Evolutionary conservation across 2,329 filamentous ascomycete species (phyloP), one percentile per base, ranked within the genome.

Genomic region (Calonectria pauciramosa): DNA sequence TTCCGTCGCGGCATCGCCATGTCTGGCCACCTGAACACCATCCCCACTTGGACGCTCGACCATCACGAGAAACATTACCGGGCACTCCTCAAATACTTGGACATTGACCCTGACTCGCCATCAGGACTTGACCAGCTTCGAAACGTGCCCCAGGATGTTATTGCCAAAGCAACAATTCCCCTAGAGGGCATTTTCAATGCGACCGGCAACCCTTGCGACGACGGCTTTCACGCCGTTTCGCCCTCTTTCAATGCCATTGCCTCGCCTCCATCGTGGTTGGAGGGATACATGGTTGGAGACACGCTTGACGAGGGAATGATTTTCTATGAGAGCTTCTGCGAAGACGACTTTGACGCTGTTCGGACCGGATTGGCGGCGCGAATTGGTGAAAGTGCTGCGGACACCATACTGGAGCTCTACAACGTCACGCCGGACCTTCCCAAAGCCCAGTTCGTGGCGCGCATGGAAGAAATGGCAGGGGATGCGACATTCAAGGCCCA

Each of bases 281-380:
- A 78, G 47, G 30, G 38, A 7, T 74, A 76, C 14, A 78, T 77
- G 63, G 63, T 78, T 2, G 75, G 75, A 38, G 73, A 77, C 20
- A 70, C 70, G 4, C 18, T 44, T 2, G 73, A 78, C 14, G 76
- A 78, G 7, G 75, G 68, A 4, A 74, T 76, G 75, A 77, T 78
- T 0, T 78, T 77, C 49, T 6, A 68, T 23, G 59, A 74, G 32
- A 68, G 30, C 3, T 67, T 71, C 65, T 7, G 20, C 8, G 72
- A 74, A n/a, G 68, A 74, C 8, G 52, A 67, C 20, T 74, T 68
- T 30, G 32, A 32, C 4, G 36, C 60, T 13, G 52, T 74, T 6
- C 38, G 34, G 14, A 13, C 28, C 1, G 26, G 32, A 2, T 63
- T 77, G 63, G 28, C 23, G 1, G 13, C 30, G 1, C 59, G 69